Evolutionary conservation across 2,329 filamentous ascomycete genomes (phyloP), one percentile per base, ranked within the genome.

Genomic region (Fusarium euwallaceae): DNA sequence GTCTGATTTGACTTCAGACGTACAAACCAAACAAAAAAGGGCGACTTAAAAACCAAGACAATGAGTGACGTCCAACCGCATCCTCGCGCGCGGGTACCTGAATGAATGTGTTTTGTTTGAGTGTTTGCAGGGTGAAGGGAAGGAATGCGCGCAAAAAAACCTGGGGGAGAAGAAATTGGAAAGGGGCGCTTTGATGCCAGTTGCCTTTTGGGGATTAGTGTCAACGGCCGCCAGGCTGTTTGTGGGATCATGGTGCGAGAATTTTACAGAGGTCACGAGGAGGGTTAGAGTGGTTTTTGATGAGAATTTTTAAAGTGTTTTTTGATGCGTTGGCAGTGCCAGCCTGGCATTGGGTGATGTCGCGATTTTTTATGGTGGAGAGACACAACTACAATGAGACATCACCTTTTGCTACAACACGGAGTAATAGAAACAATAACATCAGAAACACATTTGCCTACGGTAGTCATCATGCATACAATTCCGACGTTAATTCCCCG

Each of bases 41-140:
- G 29, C 61, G 34, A 58, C 12, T 61, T 61, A 63, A 34, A 58
- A 67, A 66, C 64, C 65, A 62, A 68, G 55, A 34, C 27, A 72
- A 68, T 22, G 71, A 78, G 43, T 51, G 76, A 73, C 64, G 76
- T 71, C 66, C 48, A 65, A 48, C 45, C 67, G 68, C 76, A 78
- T 78, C 43, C 51, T 76, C 77, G 76, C 67, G 76, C 67, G 29
- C 12, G 32, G 73, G 63, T 58, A 48, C 24, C 59, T 45, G 55
- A 59, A 53, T 69, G 37, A 32, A 53, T 45, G 58, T 41, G 22
- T 48, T 48, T 17, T 34, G 71, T 70, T 70, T 69, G 64, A 66
- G 34, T 43, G 41, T 45, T 45, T 45, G 41, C 41, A 45, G 41
- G 41, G 41, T 45, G 41, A 22, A 39, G 59, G 29, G 41, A 27